phyloP scores from a whole-genome alignment of 345 rosid species.

The Euphorbia pulcherrima region DNA sequence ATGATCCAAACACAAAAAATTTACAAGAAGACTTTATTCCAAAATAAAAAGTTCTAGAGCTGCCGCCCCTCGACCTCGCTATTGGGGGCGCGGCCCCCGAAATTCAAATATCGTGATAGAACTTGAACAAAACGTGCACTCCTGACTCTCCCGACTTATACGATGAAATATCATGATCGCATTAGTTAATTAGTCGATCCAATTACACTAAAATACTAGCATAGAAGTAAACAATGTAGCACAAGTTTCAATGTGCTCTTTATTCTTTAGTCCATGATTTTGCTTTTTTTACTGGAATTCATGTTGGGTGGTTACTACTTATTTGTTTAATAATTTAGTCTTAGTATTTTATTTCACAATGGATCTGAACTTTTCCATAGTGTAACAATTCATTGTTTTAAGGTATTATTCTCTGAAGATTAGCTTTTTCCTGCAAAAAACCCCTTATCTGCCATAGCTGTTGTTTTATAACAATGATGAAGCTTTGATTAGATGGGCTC shows the following conservation, averaged over 20 bases:
- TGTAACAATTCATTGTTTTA: slow-evolving; percentile 24
- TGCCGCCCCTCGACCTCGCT: too few species aligned
- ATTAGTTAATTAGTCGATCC: too few species aligned
- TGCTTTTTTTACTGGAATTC: neutral
- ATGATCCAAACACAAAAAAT: too few species aligned
- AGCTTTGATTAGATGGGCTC: slow-evolving; percentile 18
- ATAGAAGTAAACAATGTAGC: neutral
- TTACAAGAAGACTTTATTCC: too few species aligned
- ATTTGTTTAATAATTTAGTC: neutral
- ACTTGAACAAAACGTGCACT: too few species aligned
- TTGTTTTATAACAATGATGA: slow-evolving; percentile 3
- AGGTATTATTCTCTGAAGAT: slow-evolving; percentile 21
- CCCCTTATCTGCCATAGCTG: neutral
- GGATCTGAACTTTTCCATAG: slow-evolving; percentile 32
- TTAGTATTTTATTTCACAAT: slow-evolving; percentile 20
- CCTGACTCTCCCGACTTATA: too few species aligned
- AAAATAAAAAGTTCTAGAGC: too few species aligned
- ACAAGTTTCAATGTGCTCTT: slow-evolving; percentile 9
- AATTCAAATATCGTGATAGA: too few species aligned
- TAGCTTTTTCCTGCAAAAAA: slow-evolving; percentile 17
- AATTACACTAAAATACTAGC: too few species aligned
- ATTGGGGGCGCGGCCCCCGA: too few species aligned
- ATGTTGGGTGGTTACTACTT: slow-evolving; percentile 7
- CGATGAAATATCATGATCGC: too few species aligned
- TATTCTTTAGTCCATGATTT: neutral